Percentiles rank a stretch among this genome's conserved stretches.
These are phyloP conservation scores for Alectoria sarmentosa DNA, from an alignment of 495 filamentous ascomycete species.

Conservation along the genomic window DNA sequence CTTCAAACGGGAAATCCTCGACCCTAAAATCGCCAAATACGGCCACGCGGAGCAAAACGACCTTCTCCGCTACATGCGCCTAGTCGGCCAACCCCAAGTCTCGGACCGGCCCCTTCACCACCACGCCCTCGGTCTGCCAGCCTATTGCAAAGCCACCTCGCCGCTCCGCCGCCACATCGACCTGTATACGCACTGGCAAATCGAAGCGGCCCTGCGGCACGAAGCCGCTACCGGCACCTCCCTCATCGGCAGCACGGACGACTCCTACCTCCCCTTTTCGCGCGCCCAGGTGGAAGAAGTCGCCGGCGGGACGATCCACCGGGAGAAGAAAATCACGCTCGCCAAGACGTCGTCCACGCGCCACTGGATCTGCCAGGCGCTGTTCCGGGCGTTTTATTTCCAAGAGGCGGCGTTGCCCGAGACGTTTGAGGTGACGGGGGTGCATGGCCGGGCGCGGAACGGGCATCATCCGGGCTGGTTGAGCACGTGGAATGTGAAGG, in stretches of 20 bases:
- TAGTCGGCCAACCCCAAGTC: constrained; percentile 46
- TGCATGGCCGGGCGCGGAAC: constrained; percentile 27
- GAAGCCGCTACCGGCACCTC: constrained; percentile 51
- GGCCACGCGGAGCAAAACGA: constrained; percentile 27
- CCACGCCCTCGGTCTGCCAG: constrained; percentile 53
- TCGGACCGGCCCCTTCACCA: constrained; percentile 47
- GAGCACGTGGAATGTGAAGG: constrained; percentile 30
- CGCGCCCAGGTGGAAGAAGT: constrained; percentile 45
- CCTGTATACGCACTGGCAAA: constrained; percentile 85
- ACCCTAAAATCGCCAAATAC: constrained; percentile 19
- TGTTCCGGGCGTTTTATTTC: constrained; percentile 71
- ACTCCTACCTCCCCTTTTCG: constrained; percentile 56
- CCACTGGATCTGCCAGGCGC: constrained; percentile 62
- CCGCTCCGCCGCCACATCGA: constrained; percentile 81
- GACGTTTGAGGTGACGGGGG: constrained; percentile 42
- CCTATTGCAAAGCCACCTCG: constrained; percentile 76
- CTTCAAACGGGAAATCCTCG: constrained; percentile 11
- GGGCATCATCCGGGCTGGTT: constrained; percentile 27
- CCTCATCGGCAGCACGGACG: constrained; percentile 39
- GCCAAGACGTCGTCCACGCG: constrained; percentile 35
- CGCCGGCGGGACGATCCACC: constrained; percentile 32
- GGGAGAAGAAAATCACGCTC: constrained; percentile 30
- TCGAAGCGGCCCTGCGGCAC: constrained; percentile 70
- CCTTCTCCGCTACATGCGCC: constrained; percentile 33
- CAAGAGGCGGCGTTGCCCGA: constrained; percentile 54